Percentiles rank a stretch among this genome's conserved stretches.
Conservation (phyloP, 805 yeast species). For the Barnettozyma siamensis region DNA sequence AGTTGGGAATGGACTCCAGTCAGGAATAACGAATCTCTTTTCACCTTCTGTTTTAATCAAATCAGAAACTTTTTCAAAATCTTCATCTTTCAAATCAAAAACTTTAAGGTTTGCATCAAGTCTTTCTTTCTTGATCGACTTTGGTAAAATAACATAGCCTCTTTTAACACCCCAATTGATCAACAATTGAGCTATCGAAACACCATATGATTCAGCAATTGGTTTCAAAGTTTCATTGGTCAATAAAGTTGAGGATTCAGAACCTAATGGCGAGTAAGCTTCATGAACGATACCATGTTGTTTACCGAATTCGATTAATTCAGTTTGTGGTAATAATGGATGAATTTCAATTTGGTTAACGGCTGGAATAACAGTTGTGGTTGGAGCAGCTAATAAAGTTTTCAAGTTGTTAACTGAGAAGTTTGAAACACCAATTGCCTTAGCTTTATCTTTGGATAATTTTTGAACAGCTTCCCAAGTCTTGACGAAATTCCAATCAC, state of each 20-base stretch:
- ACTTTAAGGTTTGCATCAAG: constrained; percentile 28
- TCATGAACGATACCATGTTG: constrained; percentile 13
- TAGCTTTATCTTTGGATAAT: constrained; percentile 13
- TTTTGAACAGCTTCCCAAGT: constrained; percentile 21
- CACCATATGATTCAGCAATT: constrained; percentile 39
- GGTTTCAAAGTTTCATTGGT: constrained; percentile 34
- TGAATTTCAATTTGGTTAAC: constrained; percentile 22
- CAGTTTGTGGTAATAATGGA: constrained; percentile 20
- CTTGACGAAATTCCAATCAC: constrained; percentile 35
- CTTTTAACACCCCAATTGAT: constrained; percentile 56
- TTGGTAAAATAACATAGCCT: constrained; percentile 52
- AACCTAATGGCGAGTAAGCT: constrained; percentile 20
- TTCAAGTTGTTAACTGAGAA: constrained; percentile 19
- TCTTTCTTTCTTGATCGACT: constrained; percentile 39
- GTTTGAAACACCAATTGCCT: constrained; percentile 22
- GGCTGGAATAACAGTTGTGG: constrained; percentile 13
- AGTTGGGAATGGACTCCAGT: constrained; percentile 30
- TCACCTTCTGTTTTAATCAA: constrained; percentile 22
- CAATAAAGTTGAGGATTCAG: constrained; percentile 10
- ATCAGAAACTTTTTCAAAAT: constrained; percentile 24
- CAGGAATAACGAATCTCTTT: constrained; percentile 23
- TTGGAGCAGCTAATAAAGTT: constrained; percentile 11
- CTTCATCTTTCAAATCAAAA: constrained; percentile 16
- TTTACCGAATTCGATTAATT: constrained; percentile 13
- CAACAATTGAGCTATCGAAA: constrained; percentile 43